Evolutionary conservation across 805 yeast genomes (phyloP).

Genomic region (Priceomyces fermenticarens): DNA sequence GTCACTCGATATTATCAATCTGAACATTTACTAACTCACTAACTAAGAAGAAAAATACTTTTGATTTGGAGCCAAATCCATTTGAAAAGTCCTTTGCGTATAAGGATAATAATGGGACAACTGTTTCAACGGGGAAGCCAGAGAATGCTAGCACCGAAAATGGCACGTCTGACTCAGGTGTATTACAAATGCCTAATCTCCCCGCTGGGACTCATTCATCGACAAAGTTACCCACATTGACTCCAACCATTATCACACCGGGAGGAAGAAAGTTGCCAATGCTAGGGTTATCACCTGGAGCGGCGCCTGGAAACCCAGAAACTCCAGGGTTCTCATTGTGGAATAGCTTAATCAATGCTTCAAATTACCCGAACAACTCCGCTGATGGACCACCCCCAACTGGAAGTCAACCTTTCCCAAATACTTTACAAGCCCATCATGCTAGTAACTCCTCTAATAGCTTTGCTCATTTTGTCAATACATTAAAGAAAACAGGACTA

Average conservation of each 20-base stretch:
- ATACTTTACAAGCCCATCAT: slow-evolving; percentile 1
- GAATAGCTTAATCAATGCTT: slow-evolving; percentile 45
- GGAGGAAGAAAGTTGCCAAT: slow-evolving; percentile 62
- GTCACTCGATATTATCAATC: slow-evolving; percentile 9
- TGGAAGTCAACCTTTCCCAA: background rate
- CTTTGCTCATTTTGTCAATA: slow-evolving; percentile 26
- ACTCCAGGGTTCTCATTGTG: slow-evolving; percentile 52
- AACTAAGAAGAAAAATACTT: slow-evolving; percentile 40
- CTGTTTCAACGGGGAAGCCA: background rate
- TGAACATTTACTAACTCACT: slow-evolving; percentile 16
- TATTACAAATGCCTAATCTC: slow-evolving; percentile 32
- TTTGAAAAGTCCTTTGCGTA: slow-evolving; percentile 93
- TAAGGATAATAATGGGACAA: slow-evolving; percentile 30
- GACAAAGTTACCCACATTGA: slow-evolving; percentile 31
- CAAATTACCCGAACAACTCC: slow-evolving; percentile 19
- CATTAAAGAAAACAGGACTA: slow-evolving; percentile 52
- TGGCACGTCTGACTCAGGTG: slow-evolving; percentile 12
- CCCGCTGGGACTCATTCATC: slow-evolving; percentile 19
- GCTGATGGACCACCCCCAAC: slow-evolving; percentile 1
- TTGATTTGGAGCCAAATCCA: slow-evolving; percentile 90
- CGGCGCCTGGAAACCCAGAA: slow-evolving; percentile 38
- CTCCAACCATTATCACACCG: slow-evolving; percentile 51
- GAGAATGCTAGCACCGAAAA: slow-evolving; percentile 3
- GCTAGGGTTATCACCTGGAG: slow-evolving; percentile 45
- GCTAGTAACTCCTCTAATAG: slow-evolving; percentile 10